Conservation (phyloP, 2,329 filamentous ascomycete species). For the Bipolaris victoriae region DNA sequence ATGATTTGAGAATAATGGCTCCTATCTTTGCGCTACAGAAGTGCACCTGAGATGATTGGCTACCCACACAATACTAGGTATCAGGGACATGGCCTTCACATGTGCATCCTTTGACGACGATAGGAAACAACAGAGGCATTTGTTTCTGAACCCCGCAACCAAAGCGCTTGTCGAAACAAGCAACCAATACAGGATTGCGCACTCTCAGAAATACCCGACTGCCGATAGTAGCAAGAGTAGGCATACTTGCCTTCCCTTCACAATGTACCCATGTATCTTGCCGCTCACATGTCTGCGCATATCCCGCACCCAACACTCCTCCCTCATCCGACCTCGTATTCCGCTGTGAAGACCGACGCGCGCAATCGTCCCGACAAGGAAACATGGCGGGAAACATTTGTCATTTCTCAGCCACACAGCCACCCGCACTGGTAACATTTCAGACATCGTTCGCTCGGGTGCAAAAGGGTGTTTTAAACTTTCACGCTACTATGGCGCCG, state of each 20-base stretch:
- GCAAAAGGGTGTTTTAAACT: neutral
- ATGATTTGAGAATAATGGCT: neutral
- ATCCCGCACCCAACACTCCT: neutral
- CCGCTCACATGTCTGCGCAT: neutral
- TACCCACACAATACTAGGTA: neutral
- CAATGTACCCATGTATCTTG: neutral
- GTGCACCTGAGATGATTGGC: neutral
- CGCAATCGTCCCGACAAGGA: neutral
- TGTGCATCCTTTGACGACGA: neutral
- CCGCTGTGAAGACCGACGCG: neutral
- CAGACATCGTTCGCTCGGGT: neutral
- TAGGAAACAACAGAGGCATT: neutral
- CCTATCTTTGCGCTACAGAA: neutral
- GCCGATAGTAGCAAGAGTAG: no score
- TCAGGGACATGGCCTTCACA: neutral
- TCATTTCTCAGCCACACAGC: neutral
- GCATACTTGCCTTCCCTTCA: neutral
- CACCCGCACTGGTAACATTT: neutral
- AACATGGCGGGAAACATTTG: neutral
- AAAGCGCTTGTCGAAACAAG: neutral
- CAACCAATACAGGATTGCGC: neutral
- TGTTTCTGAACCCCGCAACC: neutral
- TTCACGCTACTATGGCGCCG: constrained; percentile 13
- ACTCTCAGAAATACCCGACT: no score
- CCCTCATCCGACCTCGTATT: neutral